A percentile compares a stretch with the other conserved stretches of the same genome.
These are phyloP conservation scores for Nakaseomyces nivariensis DNA, from an alignment of 1,139 yeast genomes.

Conservation along the genomic window DNA sequence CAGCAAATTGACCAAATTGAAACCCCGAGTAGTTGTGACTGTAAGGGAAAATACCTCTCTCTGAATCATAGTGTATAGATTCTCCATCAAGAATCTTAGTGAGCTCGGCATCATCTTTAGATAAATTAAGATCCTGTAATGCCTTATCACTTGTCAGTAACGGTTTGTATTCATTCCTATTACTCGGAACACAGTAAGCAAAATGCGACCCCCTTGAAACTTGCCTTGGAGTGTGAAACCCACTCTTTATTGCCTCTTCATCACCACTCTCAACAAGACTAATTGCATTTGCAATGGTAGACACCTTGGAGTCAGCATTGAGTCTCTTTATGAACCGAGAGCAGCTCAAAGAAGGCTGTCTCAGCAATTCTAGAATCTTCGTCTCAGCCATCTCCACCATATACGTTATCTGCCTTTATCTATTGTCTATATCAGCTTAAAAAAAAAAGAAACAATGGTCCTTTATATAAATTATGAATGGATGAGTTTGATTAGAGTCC, in stretches of 20 bases:
- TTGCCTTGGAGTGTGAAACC: constrained; percentile 47
- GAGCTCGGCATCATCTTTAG: constrained; percentile 35
- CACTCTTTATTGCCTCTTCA: constrained; percentile 4
- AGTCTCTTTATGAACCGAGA: constrained; percentile 10
- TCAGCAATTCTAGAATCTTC: neutral
- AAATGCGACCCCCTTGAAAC: constrained; percentile 52
- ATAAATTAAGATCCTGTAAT: constrained; percentile 49
- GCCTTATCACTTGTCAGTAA: constrained; percentile 55
- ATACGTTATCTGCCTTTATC: too few relatives aligned
- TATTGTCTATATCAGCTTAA: too few relatives aligned
- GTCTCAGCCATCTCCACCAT: neutral
- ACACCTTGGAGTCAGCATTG: constrained; percentile 10
- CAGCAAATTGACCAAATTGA: constrained; percentile 95
- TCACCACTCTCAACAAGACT: constrained; percentile 3
- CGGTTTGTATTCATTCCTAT: constrained; percentile 43
- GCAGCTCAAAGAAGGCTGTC: neutral
- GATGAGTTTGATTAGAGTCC: too few relatives aligned
- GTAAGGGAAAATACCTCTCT: constrained; percentile 57
- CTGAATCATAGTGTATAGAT: constrained; percentile 30
- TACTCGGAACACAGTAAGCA: constrained; percentile 60
- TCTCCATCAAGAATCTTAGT: constrained; percentile 58
- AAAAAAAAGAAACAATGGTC: too few relatives aligned
- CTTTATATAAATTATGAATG: too few relatives aligned
- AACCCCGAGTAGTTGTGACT: constrained; percentile 92
- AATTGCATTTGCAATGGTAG: constrained; percentile 7